These are phyloP conservation scores for Zygotorulaspora danielsina DNA, from an alignment of 805 yeast species.

Conservation along the genomic window DNA sequence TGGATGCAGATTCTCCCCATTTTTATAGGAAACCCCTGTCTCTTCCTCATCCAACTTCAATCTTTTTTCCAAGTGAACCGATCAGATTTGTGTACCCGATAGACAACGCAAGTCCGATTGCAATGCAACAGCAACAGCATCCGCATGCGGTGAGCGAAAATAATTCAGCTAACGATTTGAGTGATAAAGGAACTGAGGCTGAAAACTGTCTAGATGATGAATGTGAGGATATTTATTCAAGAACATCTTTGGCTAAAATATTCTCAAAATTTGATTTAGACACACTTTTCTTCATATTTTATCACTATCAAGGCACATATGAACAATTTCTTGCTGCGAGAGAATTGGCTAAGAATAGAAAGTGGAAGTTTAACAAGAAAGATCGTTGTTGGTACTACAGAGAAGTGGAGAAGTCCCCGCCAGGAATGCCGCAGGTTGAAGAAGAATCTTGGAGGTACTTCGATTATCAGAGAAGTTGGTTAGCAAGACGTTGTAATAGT, in stretches of 20 bases:
- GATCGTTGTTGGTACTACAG: slow-evolving; percentile 48
- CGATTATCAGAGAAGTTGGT: slow-evolving; percentile 72
- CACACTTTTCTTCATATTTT: slow-evolving; percentile 87
- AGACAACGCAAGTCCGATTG: slow-evolving; percentile 12
- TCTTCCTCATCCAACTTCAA: slow-evolving; percentile 83
- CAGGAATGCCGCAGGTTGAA: slow-evolving; percentile 54
- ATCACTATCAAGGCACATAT: slow-evolving; percentile 69
- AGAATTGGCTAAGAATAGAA: slow-evolving; percentile 65
- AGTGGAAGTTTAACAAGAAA: slow-evolving; percentile 62
- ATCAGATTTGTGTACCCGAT: slow-evolving; percentile 31
- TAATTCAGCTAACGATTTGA: slow-evolving; percentile 3
- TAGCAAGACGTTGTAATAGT: slow-evolving; percentile 46
- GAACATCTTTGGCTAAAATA: slow-evolving; percentile 49
- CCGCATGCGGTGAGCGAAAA: slow-evolving; percentile 27
- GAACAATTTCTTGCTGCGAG: slow-evolving; percentile 74
- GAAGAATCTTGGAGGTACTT: slow-evolving; percentile 67
- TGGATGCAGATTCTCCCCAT: slow-evolving; percentile 78
- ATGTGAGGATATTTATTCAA: slow-evolving; percentile 31
- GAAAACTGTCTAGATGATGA: slow-evolving; percentile 11
- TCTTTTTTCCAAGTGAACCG: slow-evolving; percentile 67
- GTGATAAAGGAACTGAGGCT: slow-evolving; percentile 4
- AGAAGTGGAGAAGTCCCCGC: slow-evolving; percentile 76
- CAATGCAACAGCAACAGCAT: slow-evolving; percentile 28
- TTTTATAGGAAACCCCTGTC: slow-evolving; percentile 59
- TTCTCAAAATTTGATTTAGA: slow-evolving; percentile 75